These are phyloP conservation scores for Xylaria acuta DNA, from an alignment of 495 filamentous ascomycete species.

Conservation along the genomic window DNA sequence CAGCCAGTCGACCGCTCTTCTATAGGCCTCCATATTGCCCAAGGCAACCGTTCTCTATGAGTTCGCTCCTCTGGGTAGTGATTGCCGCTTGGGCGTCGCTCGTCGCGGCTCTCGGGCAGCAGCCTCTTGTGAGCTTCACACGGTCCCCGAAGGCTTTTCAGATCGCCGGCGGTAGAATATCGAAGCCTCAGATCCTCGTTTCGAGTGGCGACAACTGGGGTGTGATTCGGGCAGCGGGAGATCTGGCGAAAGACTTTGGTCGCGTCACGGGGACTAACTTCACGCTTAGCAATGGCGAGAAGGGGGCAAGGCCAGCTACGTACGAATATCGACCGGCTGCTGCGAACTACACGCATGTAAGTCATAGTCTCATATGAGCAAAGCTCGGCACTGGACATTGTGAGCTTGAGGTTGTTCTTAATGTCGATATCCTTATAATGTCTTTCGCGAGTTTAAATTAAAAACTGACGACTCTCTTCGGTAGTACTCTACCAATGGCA, in stretches of 20 bases:
- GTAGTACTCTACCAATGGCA: slow-evolving; percentile 52
- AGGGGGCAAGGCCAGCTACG: slow-evolving; percentile 39
- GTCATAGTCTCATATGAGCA: slow-evolving; percentile 4
- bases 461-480: background rate
- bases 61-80: slow-evolving; percentile 15
- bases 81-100: slow-evolving; percentile 31
- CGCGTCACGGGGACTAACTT: slow-evolving; percentile 68
- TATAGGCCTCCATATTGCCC: background rate
- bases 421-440: background rate
- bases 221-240: slow-evolving; percentile 69
- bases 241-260: slow-evolving; percentile 74
- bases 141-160: slow-evolving; percentile 46
- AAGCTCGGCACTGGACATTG: background rate
- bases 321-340: slow-evolving; percentile 54
- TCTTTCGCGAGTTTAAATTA: background rate
- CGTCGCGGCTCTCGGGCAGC: slow-evolving; percentile 59
- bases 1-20: too few relatives aligned
- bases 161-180: slow-evolving; percentile 51
- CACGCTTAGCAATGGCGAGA: slow-evolving; percentile 57
- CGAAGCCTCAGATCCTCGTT: slow-evolving; percentile 57
- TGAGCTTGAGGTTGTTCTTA: background rate
- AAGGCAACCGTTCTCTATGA: slow-evolving; percentile 4
- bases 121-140: slow-evolving; percentile 60
- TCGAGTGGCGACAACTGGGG: slow-evolving; percentile 67
- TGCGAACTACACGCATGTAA: slow-evolving; percentile 55